phyloP scores from a whole-genome alignment of 495 filamentous ascomycete genomes.

The Penicillium pulvis region DNA sequence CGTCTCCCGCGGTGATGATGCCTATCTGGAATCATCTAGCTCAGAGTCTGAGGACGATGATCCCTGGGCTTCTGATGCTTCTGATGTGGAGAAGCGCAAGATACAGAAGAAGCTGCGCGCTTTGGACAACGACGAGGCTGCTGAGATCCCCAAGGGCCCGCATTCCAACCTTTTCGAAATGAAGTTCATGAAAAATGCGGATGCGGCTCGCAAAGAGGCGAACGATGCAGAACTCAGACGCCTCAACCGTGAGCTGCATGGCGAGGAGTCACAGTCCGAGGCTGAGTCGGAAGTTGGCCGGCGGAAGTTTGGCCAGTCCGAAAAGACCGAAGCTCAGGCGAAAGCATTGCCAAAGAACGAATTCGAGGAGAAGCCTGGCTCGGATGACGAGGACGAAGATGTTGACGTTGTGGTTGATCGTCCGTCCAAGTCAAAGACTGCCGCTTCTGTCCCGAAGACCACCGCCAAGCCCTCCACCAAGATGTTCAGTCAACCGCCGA shows the following conservation, averaged over 20 bases:
- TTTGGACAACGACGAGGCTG: conserved; percentile 48
- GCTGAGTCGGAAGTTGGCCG: conserved; percentile 62
- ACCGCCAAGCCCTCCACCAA: conserved; percentile 20
- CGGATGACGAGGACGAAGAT: conserved; percentile 54
- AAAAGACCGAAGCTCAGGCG: conserved; percentile 25
- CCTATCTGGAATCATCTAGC: conserved; percentile 47
- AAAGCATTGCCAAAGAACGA: conserved; percentile 46
- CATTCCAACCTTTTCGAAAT: conserved; percentile 64
- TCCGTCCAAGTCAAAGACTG: conserved; percentile 27
- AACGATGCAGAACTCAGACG: conserved; percentile 81
- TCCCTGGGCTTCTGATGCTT: conserved; percentile 53
- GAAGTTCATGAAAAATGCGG: conserved; percentile 92
- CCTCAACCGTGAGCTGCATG: conserved; percentile 71
- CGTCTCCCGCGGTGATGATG: conserved; percentile 53
- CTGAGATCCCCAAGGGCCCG: conserved; percentile 39
- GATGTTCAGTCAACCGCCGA: conserved; percentile 14
- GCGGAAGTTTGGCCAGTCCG: conserved; percentile 62
- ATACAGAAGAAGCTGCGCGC: conserved; percentile 59
- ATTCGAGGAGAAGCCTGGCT: conserved; percentile 60
- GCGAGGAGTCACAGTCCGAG: conserved; percentile 57
- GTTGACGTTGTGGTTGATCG: conserved; percentile 25
- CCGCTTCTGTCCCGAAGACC: conserved; percentile 7
- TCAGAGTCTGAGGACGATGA: conserved; percentile 63
- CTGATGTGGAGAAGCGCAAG: conserved; percentile 55
- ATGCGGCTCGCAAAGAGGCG: conserved; percentile 69